A percentile compares a stretch with the other conserved stretches of the same genome.
These are phyloP conservation scores for Arabidopsis lyrata DNA, from an alignment of 441 rosid species.

Conservation along the genomic window DNA sequence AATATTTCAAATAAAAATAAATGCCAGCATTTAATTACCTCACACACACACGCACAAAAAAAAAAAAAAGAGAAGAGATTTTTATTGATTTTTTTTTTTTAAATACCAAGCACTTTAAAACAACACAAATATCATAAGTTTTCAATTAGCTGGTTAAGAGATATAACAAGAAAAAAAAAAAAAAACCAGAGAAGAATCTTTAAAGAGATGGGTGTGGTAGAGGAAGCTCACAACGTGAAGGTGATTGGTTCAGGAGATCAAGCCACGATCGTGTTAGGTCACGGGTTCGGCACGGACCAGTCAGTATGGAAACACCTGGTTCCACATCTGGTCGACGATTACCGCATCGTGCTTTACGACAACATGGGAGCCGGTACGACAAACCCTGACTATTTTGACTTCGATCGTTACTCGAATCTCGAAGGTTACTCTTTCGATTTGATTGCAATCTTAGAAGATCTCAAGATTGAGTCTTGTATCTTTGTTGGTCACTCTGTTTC, in stretches of 20 bases:
- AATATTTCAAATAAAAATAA: too few species aligned
- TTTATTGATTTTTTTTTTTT: not conserved
- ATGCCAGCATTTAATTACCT: too few species aligned
- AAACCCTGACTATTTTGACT: conserved; percentile 88
- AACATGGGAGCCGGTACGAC: conserved; percentile 98
- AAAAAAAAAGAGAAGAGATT: not conserved
- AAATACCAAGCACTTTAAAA: conserved; percentile 10
- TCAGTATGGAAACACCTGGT: conserved; percentile 93
- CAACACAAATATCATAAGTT: not conserved
- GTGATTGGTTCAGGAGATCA: conserved; percentile 75
- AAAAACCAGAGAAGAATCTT: conserved; percentile 8
- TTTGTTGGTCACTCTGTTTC: conserved; percentile 95
- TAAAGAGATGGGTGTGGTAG: conserved; percentile 69
- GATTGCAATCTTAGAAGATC: conserved; percentile 80
- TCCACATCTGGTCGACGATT: conserved; percentile 77
- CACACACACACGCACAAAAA: too few species aligned
- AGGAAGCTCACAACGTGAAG: conserved; percentile 87
- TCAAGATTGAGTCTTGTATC: conserved; percentile 63
- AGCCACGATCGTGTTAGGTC: conserved; percentile 67
- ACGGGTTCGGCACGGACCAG: conserved; percentile 96
- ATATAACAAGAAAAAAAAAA: not conserved
- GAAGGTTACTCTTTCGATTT: conserved; percentile 86
- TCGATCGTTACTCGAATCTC: conserved; percentile 69
- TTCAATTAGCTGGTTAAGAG: not conserved
- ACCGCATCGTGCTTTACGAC: conserved; percentile 73